Base-by-base conservation (phyloP, 257 asterid species). In the Rubia yunnanensis region DNA sequence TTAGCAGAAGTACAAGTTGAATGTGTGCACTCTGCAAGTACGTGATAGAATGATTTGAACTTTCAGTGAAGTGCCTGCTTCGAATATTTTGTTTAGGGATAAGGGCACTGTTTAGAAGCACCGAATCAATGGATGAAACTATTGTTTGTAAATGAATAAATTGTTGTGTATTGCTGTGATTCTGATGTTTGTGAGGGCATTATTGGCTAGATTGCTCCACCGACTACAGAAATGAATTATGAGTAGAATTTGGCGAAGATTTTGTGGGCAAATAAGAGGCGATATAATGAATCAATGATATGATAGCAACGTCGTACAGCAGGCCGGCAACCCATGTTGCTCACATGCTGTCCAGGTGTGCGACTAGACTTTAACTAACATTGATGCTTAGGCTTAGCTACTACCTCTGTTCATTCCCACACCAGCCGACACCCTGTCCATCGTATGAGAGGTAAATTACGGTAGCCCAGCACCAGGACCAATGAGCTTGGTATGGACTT, bases 281-380 rank as follows among this genome's bases (percentile, higher is more conserved):
- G 52, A 17, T 44, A 17, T 44, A 15, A 44, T 1, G 52, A 18
- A 28, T 0, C 1, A 56, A 31, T 28, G 74, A 72, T 52, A 17
- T 31, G 59, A 72, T 39, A 18, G 63, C 52, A 72, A 72, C 65
- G 73, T 32, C 27, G 44, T 69, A 81, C 86, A 79, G 38, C 26
- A 35, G 68, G 84, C 81, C 85, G 85, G 85, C 88, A 82, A 60
- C 73, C 85, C 95, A 87, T 81, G 89, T 86, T 84, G 44, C 55
- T 77, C 91, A 86, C 88, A 74, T 86, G 88, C 65, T 72, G 17
- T 60, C 74, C 18, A 39, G 49, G 49, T 63, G 13, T 41, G 36
- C 23, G 31, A 53, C 59, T 6, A 3, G 52, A 44, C 52, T 44
- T n/a, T n/a, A n/a, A n/a, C n/a, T 15, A 44, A 44, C 52, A 20